These are phyloP conservation scores for Suillus bovinus DNA, from an alignment of 768 basidiomycete genomes.

Conservation along the genomic window DNA sequence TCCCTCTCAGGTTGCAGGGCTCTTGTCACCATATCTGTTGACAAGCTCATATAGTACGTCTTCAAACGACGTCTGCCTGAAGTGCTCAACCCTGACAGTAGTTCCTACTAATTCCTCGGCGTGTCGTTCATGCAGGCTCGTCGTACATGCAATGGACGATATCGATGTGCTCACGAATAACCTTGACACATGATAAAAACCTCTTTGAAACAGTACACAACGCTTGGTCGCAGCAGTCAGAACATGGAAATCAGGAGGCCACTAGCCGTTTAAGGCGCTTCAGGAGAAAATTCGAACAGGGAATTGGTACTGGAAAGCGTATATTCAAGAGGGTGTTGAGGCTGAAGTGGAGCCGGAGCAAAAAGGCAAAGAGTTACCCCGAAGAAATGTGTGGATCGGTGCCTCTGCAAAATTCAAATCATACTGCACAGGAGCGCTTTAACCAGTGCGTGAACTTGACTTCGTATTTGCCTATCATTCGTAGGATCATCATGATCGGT, in stretches of 20 bases:
- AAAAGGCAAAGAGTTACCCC: neutral
- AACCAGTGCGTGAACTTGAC: too few relatives aligned
- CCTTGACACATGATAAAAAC: conserved; percentile 85
- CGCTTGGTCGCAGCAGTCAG: conserved; percentile 46
- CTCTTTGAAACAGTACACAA: conserved; percentile 75
- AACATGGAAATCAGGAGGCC: conserved; percentile 68
- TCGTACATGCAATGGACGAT: conserved; percentile 89
- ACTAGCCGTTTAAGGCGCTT: conserved; percentile 82
- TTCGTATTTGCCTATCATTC: too few relatives aligned
- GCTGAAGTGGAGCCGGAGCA: conserved; percentile 25
- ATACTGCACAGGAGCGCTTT: too few relatives aligned
- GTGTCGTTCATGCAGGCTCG: conserved; percentile 80
- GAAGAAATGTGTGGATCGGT: neutral
- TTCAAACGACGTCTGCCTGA: conserved; percentile 66
- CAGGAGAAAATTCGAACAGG: conserved; percentile 66
- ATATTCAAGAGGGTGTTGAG: conserved; percentile 26
- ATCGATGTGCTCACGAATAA: conserved; percentile 73
- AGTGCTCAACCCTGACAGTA: conserved; percentile 79
- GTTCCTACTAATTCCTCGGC: conserved; percentile 86
- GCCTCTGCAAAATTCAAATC: too few relatives aligned
- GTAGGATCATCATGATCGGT: too few relatives aligned
- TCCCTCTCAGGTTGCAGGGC: neutral
- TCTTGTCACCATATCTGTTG: neutral
- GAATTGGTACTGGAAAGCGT: conserved; percentile 36
- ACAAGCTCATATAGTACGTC: conserved; percentile 68